Evolutionary conservation across 225 moss, liverwort and hornwort genomes (phyloP), one percentile per base, ranked within the genome.

Genomic region (Straminergon stramineum): DNA sequence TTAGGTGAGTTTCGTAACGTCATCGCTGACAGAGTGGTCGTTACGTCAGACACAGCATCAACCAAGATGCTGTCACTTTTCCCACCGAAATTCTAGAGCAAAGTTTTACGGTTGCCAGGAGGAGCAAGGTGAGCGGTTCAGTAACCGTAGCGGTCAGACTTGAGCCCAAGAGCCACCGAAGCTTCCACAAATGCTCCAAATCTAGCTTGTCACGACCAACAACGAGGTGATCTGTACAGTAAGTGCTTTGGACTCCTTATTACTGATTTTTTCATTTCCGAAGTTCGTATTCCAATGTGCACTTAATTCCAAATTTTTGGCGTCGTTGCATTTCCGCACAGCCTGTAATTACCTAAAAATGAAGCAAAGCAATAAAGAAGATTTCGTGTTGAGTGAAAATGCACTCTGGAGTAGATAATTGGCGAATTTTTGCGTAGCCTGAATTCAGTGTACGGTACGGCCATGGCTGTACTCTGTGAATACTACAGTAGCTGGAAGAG

Each of bases 301-400:
- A 53, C 83, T 90, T 41, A 90, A 90, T 70, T 94, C 87, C 83
- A 92, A 70, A 63, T 81, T 94, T 84, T 90, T 87, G 68, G 91
- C 86, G 77, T 90, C 88, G 51, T 86, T 91, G 23, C 90, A 91
- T 53, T 91, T 92, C 32, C 92, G 79, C 48, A 89, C 90, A 86
- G 91, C 91, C 91, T 95, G 87, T 48, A 48, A 48, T 48, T 57
- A 57, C n/a, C n/a, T n/a, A n/a, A n/a, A 65, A 48, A 41, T 62
- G 57, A 64, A 48, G 73, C 27, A 51, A 69, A 21, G 16, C 26
- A 56, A 82, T 5, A 43, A 45, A 41, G 45, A 82, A 43, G 16
- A 61, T 6, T 15, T 57, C 51, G 17, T 74, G n/a, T 70, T 12
- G 67, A 65, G 17, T 82, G 60, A 79, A 78, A 69, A n/a, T 79